Conservation (phyloP, 176 grass and related monocot genomes). For the Aegilops sharonensis region DNA sequence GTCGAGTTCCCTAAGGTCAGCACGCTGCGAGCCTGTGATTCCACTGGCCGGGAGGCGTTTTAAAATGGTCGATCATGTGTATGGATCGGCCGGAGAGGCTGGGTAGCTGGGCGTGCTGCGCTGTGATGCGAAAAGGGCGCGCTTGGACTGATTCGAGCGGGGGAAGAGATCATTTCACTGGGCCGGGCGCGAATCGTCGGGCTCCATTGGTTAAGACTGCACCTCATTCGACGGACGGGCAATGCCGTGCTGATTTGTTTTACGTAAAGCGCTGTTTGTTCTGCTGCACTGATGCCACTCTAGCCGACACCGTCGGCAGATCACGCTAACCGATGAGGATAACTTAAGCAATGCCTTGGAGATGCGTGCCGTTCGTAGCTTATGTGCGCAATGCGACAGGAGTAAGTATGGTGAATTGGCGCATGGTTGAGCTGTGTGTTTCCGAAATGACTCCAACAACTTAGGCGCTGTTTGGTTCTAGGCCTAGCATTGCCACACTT, state of each 20-base stretch:
- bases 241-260: background rate
- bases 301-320: background rate
- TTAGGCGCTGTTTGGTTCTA: too few relatives aligned
- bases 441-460: too few relatives aligned
- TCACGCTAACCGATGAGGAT: background rate
- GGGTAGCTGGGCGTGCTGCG: background rate
- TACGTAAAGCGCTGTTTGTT: background rate
- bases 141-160: background rate
- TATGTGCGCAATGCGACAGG: too few relatives aligned
- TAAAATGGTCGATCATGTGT: background rate
- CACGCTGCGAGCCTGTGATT: background rate
- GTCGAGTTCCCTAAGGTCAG: background rate
- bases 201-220: background rate
- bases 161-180: background rate
- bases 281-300: background rate
- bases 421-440: too few relatives aligned
- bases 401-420: too few relatives aligned
- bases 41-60: background rate
- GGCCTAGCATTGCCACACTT: too few relatives aligned
- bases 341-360: background rate
- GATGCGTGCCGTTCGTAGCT: background rate
- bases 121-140: background rate
- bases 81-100: background rate
- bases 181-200: background rate
- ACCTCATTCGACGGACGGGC: background rate